Evolutionary conservation across 2,329 filamentous ascomycete genomes (phyloP).

Genomic region (Colletotrichum navitas): DNA sequence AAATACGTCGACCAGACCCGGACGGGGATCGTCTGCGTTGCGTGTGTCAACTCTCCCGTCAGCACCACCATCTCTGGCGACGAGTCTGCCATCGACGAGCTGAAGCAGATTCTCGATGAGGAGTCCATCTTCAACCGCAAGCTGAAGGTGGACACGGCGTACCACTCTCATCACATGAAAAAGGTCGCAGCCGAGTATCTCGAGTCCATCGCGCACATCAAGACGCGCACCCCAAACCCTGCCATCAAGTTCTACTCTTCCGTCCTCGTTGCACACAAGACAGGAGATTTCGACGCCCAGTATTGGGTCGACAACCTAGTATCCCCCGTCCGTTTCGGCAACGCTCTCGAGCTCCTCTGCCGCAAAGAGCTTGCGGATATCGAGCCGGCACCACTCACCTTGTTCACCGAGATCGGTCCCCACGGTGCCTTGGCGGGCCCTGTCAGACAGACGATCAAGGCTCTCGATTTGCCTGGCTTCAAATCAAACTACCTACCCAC

Average conservation of each 20-base stretch:
- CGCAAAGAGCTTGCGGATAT: not conserved
- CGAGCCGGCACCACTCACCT: not conserved
- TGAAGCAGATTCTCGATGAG: constrained; percentile 45
- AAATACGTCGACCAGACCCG: constrained; percentile 37
- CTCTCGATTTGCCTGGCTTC: not conserved
- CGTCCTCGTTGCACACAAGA: not conserved
- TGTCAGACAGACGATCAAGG: constrained; percentile 12
- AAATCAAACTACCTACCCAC: constrained; percentile 6
- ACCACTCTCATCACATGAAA: constrained; percentile 44
- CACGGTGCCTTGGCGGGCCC: constrained; percentile 15
- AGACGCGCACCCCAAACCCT: constrained; percentile 10
- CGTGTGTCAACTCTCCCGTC: constrained; percentile 64
- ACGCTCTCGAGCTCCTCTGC: constrained; percentile 44
- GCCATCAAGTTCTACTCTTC: constrained; percentile 3
- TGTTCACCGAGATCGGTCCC: constrained; percentile 4
- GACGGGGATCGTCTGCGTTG: constrained; percentile 45
- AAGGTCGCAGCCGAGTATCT: constrained; percentile 45
- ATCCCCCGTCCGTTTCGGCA: constrained; percentile 51
- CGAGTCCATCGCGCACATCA: not conserved
- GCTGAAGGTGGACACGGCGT: constrained; percentile 43
- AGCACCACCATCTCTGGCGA: constrained; percentile 61
- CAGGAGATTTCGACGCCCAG: not conserved
- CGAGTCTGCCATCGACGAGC: constrained; percentile 44
- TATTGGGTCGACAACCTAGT: constrained; percentile 55
- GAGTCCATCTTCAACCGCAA: constrained; percentile 35